Evolutionary conservation across 352 stramenopile species (phyloP), one percentile per base, ranked within the genome.

Genomic region (Pythium diclinum): DNA sequence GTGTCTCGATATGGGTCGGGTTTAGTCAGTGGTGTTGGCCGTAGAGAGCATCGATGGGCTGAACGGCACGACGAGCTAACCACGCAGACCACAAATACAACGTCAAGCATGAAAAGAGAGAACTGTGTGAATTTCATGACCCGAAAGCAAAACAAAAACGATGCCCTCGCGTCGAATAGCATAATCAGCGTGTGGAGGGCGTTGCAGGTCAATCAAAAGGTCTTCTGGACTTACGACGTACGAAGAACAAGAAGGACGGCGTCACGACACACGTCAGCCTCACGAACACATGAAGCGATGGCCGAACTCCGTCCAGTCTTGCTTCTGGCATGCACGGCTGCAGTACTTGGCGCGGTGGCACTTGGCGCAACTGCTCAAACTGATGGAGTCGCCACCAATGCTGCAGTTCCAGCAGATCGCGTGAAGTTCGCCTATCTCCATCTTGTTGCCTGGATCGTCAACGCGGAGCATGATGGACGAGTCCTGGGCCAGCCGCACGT

Each of bases 311-410:
- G 21, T 30, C 59, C 59, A 65, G 49, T 65, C 59, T 5, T 59
- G 34, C 59, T 54, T 65, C 38, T 65, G 59, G 36, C 59, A 65
- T 3, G 38, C 59, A 21, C 49, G 48, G 34, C 49, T 59, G 28
- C 59, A 65, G 48, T 65, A 65, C 49, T 36, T 59, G 34, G 36
- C 48, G 7, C 11, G 33, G 59, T 59, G 59, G 28, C 59, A 65
- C 38, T 65, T 58, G 21, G 34, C 36, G 10, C 59, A 65, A 23
- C 21, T 53, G 3, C 46, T 7, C 25, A 59, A 8, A 33, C 6
- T 23, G 5, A 6, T 28, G 10, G 33, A 16, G 21, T 3, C 11
- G 3, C 7, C n/a, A 25, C 9, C 28, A 19, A 9, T 48, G n/a
- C 14, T 34, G 14, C 59, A 65, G 49, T 54, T 59, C 59, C 59